A percentile compares a stretch with the other conserved stretches of the same genome.
These are phyloP conservation scores for Paracoccidioides lutzii DNA, from an alignment of 2,329 filamentous ascomycete species.

Conservation along the genomic window DNA sequence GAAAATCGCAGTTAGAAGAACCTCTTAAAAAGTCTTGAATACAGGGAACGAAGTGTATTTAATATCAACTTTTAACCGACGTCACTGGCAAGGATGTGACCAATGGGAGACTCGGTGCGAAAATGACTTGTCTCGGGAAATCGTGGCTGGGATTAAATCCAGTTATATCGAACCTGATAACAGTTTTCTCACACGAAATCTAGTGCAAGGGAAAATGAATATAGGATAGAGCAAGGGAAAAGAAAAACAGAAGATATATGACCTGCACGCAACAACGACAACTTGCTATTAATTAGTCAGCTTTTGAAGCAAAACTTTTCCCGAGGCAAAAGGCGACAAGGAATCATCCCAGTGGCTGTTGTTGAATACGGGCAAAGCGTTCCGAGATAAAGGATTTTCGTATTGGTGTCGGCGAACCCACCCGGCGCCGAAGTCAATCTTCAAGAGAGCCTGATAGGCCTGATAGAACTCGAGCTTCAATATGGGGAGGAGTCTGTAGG, in stretches of 20 bases:
- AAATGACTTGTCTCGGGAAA: neutral
- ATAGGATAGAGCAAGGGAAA: neutral
- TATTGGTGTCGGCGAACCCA: neutral
- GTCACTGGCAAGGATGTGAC: conserved; percentile 1
- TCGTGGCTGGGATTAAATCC: neutral
- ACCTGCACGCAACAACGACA: neutral
- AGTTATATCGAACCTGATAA: neutral
- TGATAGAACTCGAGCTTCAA: neutral
- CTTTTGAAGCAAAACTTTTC: neutral
- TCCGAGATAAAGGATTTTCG: neutral
- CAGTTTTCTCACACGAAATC: neutral
- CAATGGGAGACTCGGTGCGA: neutral
- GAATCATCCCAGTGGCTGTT: neutral
- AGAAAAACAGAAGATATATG: neutral
- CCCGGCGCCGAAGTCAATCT: neutral
- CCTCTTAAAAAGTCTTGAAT: conserved; percentile 11
- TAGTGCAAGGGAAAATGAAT: neutral
- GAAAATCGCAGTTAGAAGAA: conserved; percentile 8
- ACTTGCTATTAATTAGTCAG: neutral
- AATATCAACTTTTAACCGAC: conserved; percentile 14
- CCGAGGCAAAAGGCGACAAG: conserved; percentile 2
- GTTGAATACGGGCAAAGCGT: neutral
- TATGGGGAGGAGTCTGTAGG: neutral
- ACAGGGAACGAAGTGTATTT: conserved; percentile 2
- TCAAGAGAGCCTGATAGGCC: too few species aligned